These are phyloP conservation scores for Flaveria linearis DNA, from an alignment of 129 eudicot species.

Conservation along the genomic window DNA sequence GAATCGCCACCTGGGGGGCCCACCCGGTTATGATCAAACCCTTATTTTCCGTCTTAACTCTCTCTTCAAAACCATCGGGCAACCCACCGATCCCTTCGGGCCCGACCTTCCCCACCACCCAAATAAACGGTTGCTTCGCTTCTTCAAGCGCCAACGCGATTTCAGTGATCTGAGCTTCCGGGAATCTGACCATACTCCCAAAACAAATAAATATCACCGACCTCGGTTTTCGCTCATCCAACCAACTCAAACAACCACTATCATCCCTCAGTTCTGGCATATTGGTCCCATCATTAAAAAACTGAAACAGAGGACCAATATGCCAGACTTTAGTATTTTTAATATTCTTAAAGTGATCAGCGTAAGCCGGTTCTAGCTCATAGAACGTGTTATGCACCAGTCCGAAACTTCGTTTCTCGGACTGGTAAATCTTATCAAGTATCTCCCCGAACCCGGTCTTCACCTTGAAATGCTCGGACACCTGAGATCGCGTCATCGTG, in stretches of 20 bases:
- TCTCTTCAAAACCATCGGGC: constrained; percentile 43
- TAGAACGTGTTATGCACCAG: constrained; percentile 41
- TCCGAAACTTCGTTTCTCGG: constrained; percentile 44
- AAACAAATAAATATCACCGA: constrained; percentile 48
- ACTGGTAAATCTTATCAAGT: constrained; percentile 4
- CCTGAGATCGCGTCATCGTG: constrained; percentile 41
- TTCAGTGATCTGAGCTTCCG: constrained; percentile 40
- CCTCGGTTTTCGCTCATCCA: constrained; percentile 31
- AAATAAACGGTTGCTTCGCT: constrained; percentile 37
- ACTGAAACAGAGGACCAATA: constrained; percentile 24
- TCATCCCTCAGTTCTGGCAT: not conserved
- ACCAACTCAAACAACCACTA: constrained; percentile 39
- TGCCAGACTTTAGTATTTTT: constrained; percentile 1
- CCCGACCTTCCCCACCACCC: constrained; percentile 39
- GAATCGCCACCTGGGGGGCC: constrained; percentile 51
- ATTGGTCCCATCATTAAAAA: not conserved
- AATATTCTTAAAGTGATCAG: constrained; percentile 27
- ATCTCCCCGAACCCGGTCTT: not conserved
- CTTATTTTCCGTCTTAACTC: constrained; percentile 15
- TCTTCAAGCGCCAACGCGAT: constrained; percentile 49
- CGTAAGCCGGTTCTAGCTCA: constrained; percentile 56
- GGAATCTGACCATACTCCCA: constrained; percentile 47
- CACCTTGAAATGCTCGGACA: constrained; percentile 7
- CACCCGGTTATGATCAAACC: constrained; percentile 41
- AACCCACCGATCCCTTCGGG: constrained; percentile 27